These are phyloP conservation scores for Kodamaea nitidulidarum DNA, from an alignment of 805 yeast species.

Conservation along the genomic window DNA sequence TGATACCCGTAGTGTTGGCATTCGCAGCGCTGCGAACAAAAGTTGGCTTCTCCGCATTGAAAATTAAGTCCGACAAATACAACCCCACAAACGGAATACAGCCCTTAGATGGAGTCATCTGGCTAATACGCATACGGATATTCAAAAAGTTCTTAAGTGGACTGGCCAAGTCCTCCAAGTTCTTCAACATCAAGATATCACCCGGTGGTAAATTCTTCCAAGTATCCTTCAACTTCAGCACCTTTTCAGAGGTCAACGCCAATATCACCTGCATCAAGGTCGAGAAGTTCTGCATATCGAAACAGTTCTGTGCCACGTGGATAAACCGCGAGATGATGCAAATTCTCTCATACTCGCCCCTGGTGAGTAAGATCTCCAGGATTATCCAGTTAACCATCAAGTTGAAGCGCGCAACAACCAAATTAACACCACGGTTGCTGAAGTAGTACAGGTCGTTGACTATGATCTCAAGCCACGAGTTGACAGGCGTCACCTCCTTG, in stretches of 20 bases:
- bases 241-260: constrained; percentile 67
- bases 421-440: constrained; percentile 65
- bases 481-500: constrained; percentile 58
- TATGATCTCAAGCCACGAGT: constrained; percentile 80
- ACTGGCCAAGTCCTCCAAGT: constrained; percentile 66
- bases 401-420: constrained; percentile 82
- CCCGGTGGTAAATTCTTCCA: constrained; percentile 74
- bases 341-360: constrained; percentile 53
- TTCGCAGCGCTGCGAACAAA: constrained; percentile 31
- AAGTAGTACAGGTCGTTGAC: constrained; percentile 48
- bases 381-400: constrained; percentile 88
- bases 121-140: constrained; percentile 60
- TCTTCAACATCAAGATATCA: constrained; percentile 63
- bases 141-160: constrained; percentile 70
- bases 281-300: constrained; percentile 71
- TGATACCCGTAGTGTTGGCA: not conserved
- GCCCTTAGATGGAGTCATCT: constrained; percentile 61
- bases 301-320: constrained; percentile 77
- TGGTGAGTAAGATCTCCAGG: constrained; percentile 77
- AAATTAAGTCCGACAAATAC: constrained; percentile 75
- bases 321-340: constrained; percentile 79
- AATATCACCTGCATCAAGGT: constrained; percentile 83
- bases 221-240: constrained; percentile 58
- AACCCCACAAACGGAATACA: constrained; percentile 89
- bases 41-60: constrained; percentile 63